Base-by-base conservation (phyloP, 2,329 filamentous ascomycete genomes). In the Alternaria triticimaculans region DNA sequence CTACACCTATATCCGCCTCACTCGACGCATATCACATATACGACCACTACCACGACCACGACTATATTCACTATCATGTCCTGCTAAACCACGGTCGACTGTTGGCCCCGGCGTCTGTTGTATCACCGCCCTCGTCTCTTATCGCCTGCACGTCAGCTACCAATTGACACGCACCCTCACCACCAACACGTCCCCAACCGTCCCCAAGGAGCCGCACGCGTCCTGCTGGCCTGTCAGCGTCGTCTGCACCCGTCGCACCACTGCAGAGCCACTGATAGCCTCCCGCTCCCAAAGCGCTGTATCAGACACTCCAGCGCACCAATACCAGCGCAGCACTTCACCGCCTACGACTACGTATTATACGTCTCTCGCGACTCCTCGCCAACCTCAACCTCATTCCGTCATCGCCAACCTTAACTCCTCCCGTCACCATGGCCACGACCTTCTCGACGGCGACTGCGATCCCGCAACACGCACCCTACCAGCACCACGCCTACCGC, bases 401-500 rank as follows among this genome's bases (percentile, higher is more conserved):
- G 33, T 33, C 30, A 33, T 33, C 30, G 30, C 30, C 30, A 33
- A 33, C 55, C 43, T 49, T 58, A 21, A 50, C 49, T 54, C 23
- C 23, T 33, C 6, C 26, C 23, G 41, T 59, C 69, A 71, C 53
- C 67, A 80, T 80, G 78, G 77, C 78, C 60, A 75, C 77, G 59
- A 74, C 77, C 45, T 76, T 77, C 65, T 76, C 76, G 2, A 71
- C 72, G 41, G 72, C 78, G 44, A 72, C 75, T 25, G 68, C 75
- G 46, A 72, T 74, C 44, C 66, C 77, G 37, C 65, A 76, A 54
- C 73, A 70, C 51, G 71, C 71, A 20, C 72, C 73, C 15, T 80
- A 77, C 71, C 75, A 77, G 18, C 71, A 75, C 53, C 76, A 80
- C 58, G 73, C 71, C 9, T 80, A 80, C 71, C 73, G 73, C 60